phyloP scores from a whole-genome alignment of 2,329 filamentous ascomycete genomes.

The Beauveria scarabaeidicola region DNA sequence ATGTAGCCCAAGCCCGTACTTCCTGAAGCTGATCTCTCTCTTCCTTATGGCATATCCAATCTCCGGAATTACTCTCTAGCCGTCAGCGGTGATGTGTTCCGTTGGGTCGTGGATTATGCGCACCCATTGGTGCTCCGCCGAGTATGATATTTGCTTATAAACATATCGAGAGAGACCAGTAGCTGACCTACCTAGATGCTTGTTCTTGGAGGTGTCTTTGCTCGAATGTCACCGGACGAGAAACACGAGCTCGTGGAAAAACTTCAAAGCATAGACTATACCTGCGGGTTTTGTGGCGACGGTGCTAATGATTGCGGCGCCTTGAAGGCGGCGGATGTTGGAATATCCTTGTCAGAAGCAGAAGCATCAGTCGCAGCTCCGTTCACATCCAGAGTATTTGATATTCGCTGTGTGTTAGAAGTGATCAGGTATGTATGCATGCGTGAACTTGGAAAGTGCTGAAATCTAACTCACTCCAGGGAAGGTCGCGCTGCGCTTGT shows the following conservation, averaged over 20 bases:
- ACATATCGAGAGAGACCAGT: neutral
- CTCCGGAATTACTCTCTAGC: slow-evolving; percentile 81
- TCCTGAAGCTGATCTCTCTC: slow-evolving; percentile 65
- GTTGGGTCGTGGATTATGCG: slow-evolving; percentile 91
- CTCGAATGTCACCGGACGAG: slow-evolving; percentile 97
- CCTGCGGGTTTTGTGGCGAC: slow-evolving; percentile 91
- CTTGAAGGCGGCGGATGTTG: slow-evolving; percentile 92
- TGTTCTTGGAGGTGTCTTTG: slow-evolving; percentile 84
- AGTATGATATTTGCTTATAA: slow-evolving; percentile 31
- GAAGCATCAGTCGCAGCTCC: slow-evolving; percentile 97
- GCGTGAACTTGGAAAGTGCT: neutral
- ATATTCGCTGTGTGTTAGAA: slow-evolving; percentile 89
- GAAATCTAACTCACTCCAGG: slow-evolving; percentile 32
- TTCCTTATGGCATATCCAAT: slow-evolving; percentile 77
- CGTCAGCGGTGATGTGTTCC: slow-evolving; percentile 86
- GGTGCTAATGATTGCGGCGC: slow-evolving; percentile 97
- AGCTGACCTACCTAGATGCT: slow-evolving; percentile 56
- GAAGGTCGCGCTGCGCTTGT: slow-evolving; percentile 91
- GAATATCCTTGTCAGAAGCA: slow-evolving; percentile 92
- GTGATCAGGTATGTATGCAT: slow-evolving; percentile 61
- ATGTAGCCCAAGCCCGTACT: slow-evolving; percentile 61
- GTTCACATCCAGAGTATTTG: slow-evolving; percentile 90
- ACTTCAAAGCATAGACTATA: slow-evolving; percentile 91
- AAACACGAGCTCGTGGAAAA: slow-evolving; percentile 98
- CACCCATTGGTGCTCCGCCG: slow-evolving; percentile 67